Conservation (phyloP, 1,139 yeast genomes). For the Blastobotrys elegans region DNA sequence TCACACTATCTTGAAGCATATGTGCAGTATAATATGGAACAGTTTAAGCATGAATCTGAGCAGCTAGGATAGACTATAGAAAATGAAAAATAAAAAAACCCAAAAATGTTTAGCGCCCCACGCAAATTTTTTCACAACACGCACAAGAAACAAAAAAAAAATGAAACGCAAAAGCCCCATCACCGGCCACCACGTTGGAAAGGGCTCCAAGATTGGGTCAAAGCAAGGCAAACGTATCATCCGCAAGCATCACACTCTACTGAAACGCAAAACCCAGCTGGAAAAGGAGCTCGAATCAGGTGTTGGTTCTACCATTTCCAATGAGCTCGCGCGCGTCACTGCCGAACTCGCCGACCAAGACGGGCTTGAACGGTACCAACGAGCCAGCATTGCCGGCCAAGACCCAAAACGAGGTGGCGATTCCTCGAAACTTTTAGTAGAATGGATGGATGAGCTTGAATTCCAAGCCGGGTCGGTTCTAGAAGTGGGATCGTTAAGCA, state of each 20-base stretch:
- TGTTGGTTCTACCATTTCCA: background rate
- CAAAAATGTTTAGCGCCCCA: too few relatives aligned
- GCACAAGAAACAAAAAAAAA: too few relatives aligned
- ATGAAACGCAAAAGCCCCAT: constrained; percentile 4
- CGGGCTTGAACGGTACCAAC: constrained; percentile 63
- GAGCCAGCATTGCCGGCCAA: constrained; percentile 88
- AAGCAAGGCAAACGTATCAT: constrained; percentile 32
- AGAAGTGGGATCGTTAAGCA: constrained; percentile 78
- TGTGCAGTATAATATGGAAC: constrained; percentile 27
- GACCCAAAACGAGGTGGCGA: constrained; percentile 78
- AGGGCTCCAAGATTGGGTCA: constrained; percentile 20
- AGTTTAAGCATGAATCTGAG: constrained; percentile 13
- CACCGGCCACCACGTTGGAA: constrained; percentile 5
- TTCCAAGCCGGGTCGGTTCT: constrained; percentile 40
- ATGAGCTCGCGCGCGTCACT: constrained; percentile 17
- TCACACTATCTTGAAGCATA: constrained; percentile 35
- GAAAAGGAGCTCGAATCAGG: constrained; percentile 14
- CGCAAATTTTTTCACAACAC: too few relatives aligned
- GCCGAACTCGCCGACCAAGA: constrained; percentile 23
- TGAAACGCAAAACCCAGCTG: constrained; percentile 30
- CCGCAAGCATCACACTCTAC: constrained; percentile 33
- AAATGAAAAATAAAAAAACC: too few relatives aligned
- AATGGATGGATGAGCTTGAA: constrained; percentile 48
- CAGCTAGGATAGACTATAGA: background rate
- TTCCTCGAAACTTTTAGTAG: constrained; percentile 67